A percentile compares a stretch with the other conserved stretches of the same genome.
Conservation (phyloP, 2,329 filamentous ascomycete genomes). For the Aspergillus awamori region DNA sequence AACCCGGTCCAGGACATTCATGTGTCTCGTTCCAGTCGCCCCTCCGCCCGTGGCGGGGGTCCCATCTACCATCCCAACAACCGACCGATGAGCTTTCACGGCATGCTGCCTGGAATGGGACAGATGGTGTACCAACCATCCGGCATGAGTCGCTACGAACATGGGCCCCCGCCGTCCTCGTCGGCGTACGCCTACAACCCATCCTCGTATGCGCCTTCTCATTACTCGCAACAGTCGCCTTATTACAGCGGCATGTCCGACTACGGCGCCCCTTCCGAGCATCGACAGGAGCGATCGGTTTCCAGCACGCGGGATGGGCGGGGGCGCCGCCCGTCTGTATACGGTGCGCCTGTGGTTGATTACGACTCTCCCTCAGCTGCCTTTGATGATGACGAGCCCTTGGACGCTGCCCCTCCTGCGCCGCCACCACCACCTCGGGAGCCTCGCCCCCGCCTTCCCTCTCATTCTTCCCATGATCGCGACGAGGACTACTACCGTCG, state of each 20-base stretch:
- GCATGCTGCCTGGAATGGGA: slow-evolving; percentile 35
- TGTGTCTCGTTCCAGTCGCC: slow-evolving; percentile 32
- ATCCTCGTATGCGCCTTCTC: slow-evolving; percentile 35
- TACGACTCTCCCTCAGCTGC: slow-evolving; percentile 31
- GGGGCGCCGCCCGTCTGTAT: slow-evolving; percentile 37
- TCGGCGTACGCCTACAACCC: slow-evolving; percentile 41
- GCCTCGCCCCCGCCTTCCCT: slow-evolving; percentile 33
- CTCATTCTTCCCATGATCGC: slow-evolving; percentile 31
- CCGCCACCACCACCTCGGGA: slow-evolving; percentile 32
- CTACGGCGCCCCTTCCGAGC: slow-evolving; percentile 31
- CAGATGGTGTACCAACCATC: slow-evolving; percentile 33
- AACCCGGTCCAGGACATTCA: slow-evolving; percentile 35
- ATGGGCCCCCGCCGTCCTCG: slow-evolving; percentile 41
- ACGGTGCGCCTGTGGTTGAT: slow-evolving; percentile 39
- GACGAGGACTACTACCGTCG: slow-evolving; percentile 48
- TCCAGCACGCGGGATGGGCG: slow-evolving; percentile 39
- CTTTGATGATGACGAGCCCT: slow-evolving; percentile 27
- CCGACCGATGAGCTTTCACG: slow-evolving; percentile 46
- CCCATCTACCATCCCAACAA: slow-evolving; percentile 41
- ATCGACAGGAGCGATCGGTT: slow-evolving; percentile 36
- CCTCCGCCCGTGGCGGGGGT: slow-evolving; percentile 32
- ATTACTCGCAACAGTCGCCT: slow-evolving; percentile 32
- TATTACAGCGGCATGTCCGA: slow-evolving; percentile 34
- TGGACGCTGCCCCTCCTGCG: slow-evolving; percentile 31
- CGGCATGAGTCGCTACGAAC: slow-evolving; percentile 35